Base-by-base conservation (phyloP, 2,329 filamentous ascomycete genomes). In the Raffaelea arxii region DNA sequence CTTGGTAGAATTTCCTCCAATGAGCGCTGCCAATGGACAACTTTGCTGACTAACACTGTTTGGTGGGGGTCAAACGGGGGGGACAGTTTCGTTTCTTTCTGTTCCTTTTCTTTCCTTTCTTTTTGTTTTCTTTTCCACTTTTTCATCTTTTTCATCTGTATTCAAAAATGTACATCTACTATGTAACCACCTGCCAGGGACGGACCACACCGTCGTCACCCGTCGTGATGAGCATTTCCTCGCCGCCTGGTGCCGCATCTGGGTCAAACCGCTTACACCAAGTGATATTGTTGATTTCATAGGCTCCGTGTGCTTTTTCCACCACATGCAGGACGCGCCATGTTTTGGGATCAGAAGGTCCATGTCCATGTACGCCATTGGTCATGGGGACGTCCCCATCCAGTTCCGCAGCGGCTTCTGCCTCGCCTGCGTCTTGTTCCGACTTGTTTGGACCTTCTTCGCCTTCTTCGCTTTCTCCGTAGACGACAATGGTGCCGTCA, bases 181-280 rank as follows among this genome's bases (percentile, higher is more conserved):
- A 47, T n/a, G 25, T 36, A 9, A 51, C 40, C 18, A 55, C 22
- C 44, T 77, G 74, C 91, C 92, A 98, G 2, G 90, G 80, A 58
- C 84, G 83, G 24, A 96, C 84, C 44, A 84, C 72, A 0, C 92
- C 92, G 65, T 97, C 90, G 61, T 98, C 92, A 0, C 91, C 92
- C 1, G 90, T 95, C 16, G 85, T 92, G 19, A 97, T 70, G 41
- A 98, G 70, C 61, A 96, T 84, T 66, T 97, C 91, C 56, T 95
- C 87, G 4, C 72, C 71, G 46, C 64, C 72, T 51, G 66, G 71
- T 59, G 73, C 73, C 2, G 65, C 65, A 1, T 69, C 82, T 43
- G 72, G 71, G 61, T 95, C 89, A 48, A 79, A 84, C 48, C 90
- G 74, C 55, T 75, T 78, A 54, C 88, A 89, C 92, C 92, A 98